phyloP scores from a whole-genome alignment of 1,284 basidiomycete species.

The Somion occarium region DNA sequence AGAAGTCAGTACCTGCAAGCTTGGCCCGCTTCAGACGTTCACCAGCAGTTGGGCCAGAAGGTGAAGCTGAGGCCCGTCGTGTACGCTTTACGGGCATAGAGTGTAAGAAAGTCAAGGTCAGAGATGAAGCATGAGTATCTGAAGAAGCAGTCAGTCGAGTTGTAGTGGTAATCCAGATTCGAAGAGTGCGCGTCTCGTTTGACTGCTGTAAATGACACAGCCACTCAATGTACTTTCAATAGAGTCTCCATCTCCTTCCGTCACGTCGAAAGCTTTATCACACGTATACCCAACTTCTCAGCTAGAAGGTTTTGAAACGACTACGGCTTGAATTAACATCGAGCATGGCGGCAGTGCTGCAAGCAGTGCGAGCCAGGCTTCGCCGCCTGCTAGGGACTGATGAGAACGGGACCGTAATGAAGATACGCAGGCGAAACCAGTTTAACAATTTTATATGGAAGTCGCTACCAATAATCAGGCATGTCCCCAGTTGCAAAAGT shows the following conservation, averaged over 20 bases:
- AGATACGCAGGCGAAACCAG: neutral
- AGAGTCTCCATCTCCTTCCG: no score
- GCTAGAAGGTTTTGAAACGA: no score
- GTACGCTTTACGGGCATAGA: slow-evolving; percentile 61
- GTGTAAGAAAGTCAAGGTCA: neutral
- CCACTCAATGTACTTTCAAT: no score
- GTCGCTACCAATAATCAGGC: slow-evolving; percentile 1
- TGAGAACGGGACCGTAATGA: neutral
- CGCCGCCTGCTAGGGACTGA: neutral
- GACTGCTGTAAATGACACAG: no score
- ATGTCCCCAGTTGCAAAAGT: neutral
- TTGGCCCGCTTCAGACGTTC: slow-evolving; percentile 57
- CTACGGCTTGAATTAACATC: no score
- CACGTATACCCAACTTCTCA: no score
- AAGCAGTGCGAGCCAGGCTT: neutral
- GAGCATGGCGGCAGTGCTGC: no score
- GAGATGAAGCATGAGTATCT: neutral
- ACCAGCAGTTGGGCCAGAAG: slow-evolving; percentile 51
- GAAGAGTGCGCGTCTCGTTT: no score
- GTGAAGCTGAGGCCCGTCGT: slow-evolving; percentile 42
- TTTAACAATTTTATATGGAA: neutral
- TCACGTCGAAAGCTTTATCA: no score
- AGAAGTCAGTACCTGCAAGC: slow-evolving; percentile 39
- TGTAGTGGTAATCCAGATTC: no score
- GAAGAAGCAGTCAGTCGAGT: no score